Evolutionary conservation across 169 alveolate genomes (phyloP).

Genomic region (Cyclospora cayetanensis): DNA sequence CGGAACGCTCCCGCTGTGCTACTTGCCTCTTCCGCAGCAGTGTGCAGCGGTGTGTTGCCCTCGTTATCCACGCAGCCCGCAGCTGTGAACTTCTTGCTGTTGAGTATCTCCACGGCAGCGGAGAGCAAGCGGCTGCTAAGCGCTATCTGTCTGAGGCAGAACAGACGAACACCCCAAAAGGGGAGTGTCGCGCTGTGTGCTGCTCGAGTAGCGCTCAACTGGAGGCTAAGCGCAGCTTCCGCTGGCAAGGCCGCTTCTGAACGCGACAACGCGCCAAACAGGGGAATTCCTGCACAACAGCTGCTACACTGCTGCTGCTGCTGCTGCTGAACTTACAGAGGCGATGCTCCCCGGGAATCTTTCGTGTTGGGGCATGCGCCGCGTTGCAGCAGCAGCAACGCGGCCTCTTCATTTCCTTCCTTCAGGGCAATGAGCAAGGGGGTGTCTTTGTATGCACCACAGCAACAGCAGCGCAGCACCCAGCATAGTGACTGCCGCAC

Average conservation of each 20-base stretch:
- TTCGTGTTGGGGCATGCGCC: conserved; percentile 25
- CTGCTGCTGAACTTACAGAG: conserved; percentile 47
- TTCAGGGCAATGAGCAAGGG: conserved; percentile 43
- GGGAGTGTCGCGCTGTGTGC: too few species aligned
- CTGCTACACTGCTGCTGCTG: conserved; percentile 22
- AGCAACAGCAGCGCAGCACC: conserved; percentile 1
- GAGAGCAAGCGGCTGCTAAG: neutral
- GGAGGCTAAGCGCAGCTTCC: too few species aligned
- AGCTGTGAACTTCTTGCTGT: neutral
- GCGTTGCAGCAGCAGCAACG: conserved; percentile 36
- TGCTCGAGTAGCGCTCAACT: too few species aligned
- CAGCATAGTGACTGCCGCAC: neutral
- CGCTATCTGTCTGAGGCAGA: conserved; percentile 37
- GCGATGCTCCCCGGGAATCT: neutral
- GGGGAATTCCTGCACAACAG: too few species aligned
- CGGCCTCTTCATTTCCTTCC: conserved; percentile 58
- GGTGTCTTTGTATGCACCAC: neutral
- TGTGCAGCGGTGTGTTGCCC: conserved; percentile 47
- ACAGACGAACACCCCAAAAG: too few species aligned
- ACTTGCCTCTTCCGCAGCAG: conserved; percentile 37
- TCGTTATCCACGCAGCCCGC: neutral
- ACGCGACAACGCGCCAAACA: too few species aligned
- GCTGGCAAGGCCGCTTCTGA: too few species aligned
- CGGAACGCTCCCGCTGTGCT: neutral
- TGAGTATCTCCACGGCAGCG: neutral